phyloP scores from a whole-genome alignment of 257 asterid species.

The Coffea eugenioides region DNA sequence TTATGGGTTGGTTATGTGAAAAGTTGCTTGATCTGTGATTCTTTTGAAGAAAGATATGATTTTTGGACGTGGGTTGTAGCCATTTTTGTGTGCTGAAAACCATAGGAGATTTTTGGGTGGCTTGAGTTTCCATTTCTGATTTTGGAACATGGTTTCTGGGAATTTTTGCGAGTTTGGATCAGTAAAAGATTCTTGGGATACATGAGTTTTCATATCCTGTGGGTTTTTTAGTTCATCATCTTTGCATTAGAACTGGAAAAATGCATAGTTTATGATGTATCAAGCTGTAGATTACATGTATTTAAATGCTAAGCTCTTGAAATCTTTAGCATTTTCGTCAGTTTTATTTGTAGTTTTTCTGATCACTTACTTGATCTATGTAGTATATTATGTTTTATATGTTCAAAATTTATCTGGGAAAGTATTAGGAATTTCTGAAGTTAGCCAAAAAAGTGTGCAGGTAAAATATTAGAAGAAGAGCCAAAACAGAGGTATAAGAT shows the following conservation, averaged over 20 bases:
- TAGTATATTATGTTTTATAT: not conserved
- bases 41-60: slow-evolving; percentile 42
- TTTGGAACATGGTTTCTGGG: slow-evolving; percentile 7
- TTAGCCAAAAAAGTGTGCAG: not conserved
- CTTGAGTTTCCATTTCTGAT: not conserved
- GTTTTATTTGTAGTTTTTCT: not conserved
- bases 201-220: not conserved
- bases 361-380: not conserved
- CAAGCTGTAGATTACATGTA: not conserved
- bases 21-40: slow-evolving; percentile 40
- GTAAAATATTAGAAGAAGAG: too few species aligned
- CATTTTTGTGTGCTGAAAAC: slow-evolving; percentile 15
- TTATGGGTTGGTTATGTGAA: slow-evolving; percentile 7
- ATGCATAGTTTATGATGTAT: not conserved
- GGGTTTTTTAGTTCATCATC: not conserved
- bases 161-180: not conserved
- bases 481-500: not conserved
- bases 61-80: slow-evolving; percentile 20
- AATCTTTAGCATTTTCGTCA: not conserved
- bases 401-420: not conserved
- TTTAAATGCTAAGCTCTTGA: not conserved
- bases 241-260: not conserved
- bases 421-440: not conserved
- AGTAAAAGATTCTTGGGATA: not conserved
- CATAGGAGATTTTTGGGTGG: slow-evolving; percentile 13